phyloP scores from a whole-genome alignment of 1,139 yeast species.

The Scheffersomyces illinoinensis region DNA sequence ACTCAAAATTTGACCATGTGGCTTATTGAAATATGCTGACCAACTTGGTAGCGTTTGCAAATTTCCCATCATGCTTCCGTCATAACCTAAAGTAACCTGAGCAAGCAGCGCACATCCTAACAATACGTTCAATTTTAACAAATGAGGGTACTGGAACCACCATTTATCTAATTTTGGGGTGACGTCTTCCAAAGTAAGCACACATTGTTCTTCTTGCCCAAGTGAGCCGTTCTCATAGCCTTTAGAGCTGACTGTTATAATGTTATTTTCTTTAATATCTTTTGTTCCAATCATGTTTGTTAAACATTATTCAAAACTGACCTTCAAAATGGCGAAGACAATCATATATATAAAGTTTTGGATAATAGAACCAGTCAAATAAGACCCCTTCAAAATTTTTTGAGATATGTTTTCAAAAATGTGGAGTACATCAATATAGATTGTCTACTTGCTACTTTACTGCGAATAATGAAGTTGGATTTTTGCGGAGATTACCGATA shows the following conservation, averaged over 20 bases:
- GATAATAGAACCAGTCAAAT: neutral
- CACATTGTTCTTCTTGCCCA: neutral
- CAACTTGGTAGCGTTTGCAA: constrained; percentile 13
- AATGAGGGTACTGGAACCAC: constrained; percentile 4
- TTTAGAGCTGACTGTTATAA: neutral
- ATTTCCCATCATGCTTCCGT: constrained; percentile 16
- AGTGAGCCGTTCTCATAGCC: neutral
- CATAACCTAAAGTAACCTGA: constrained; percentile 11
- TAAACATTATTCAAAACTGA: neutral
- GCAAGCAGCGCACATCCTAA: constrained; percentile 3
- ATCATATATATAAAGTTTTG: neutral
- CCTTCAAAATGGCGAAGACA: neutral
- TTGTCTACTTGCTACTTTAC: neutral
- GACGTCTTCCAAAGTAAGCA: constrained; percentile 3
- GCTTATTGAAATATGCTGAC: constrained; percentile 13
- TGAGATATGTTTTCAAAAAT: neutral
- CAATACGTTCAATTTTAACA: constrained; percentile 2
- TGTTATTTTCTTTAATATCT: neutral
- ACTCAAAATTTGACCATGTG: constrained; percentile 13
- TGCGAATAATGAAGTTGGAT: neutral
- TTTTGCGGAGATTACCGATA: neutral
- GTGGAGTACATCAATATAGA: neutral
- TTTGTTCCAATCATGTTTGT: neutral
- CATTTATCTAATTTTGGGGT: constrained; percentile 3
- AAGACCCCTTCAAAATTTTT: neutral